A percentile compares a stretch with the other conserved stretches of the same genome.
Evolutionary conservation across 257 asterid species (phyloP).

Genomic region (Dorcoceras hygrometricum): DNA sequence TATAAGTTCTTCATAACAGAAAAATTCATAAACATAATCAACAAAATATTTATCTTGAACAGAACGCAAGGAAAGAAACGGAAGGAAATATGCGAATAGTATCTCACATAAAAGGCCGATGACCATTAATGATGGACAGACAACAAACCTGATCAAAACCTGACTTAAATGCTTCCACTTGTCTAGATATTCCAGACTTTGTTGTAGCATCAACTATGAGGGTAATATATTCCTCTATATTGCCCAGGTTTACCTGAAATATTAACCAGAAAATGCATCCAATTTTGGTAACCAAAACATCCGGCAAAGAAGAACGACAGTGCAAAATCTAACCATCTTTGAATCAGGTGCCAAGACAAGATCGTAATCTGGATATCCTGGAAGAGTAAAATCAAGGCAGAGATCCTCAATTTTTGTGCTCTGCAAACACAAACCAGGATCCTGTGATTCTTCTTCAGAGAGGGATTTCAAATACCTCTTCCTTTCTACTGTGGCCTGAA

Average conservation of each 20-base stretch:
- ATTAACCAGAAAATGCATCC: constrained; percentile 19
- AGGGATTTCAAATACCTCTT: constrained; percentile 44
- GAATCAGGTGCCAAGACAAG: constrained; percentile 41
- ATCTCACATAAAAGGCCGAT: constrained; percentile 3
- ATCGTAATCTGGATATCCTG: constrained; percentile 88
- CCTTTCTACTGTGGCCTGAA: constrained; percentile 73
- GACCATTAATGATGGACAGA: constrained; percentile 10
- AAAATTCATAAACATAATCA: background rate
- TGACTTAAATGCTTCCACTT: constrained; percentile 86
- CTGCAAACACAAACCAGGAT: constrained; percentile 42
- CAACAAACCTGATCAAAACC: constrained; percentile 79
- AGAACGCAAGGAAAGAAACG: background rate
- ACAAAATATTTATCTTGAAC: background rate
- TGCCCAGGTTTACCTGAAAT: constrained; percentile 59
- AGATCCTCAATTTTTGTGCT: constrained; percentile 77
- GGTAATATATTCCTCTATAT: constrained; percentile 69
- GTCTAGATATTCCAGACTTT: constrained; percentile 78
- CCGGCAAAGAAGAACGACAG: constrained; percentile 18
- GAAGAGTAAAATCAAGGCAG: constrained; percentile 86
- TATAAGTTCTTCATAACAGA: background rate
- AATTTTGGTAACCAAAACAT: constrained; percentile 18
- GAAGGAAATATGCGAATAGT: background rate
- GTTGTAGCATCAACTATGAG: constrained; percentile 64
- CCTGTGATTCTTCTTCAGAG: constrained; percentile 31
- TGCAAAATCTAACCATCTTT: constrained; percentile 55